Evolutionary conservation across 2,329 filamentous ascomycete species (phyloP).

Genomic region (Parastagonospora nodorum): DNA sequence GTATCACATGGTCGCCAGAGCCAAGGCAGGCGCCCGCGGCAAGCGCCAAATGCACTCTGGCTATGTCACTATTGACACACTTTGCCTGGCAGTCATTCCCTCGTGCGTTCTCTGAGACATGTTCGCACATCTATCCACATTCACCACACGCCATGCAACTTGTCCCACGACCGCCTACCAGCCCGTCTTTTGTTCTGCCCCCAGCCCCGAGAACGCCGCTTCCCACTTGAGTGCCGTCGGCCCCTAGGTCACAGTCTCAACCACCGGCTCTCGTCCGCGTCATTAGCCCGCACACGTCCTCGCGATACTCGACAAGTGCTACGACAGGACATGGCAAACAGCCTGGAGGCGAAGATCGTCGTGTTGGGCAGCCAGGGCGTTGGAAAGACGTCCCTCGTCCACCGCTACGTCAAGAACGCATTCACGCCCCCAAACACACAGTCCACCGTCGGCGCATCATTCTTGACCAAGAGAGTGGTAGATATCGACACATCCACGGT

Average conservation of each 20-base stretch:
- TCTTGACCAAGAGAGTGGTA: slow-evolving; percentile 68
- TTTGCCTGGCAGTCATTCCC: slow-evolving; percentile 9
- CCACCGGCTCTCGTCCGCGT: slow-evolving; percentile 3
- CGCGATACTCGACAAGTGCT: not conserved
- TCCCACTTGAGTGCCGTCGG: slow-evolving; percentile 12
- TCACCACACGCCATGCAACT: slow-evolving; percentile 38
- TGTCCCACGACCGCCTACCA: slow-evolving; percentile 25
- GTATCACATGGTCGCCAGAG: slow-evolving; percentile 35
- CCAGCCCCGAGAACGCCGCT: slow-evolving; percentile 12
- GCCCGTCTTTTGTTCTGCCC: slow-evolving; percentile 19
- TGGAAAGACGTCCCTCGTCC: slow-evolving; percentile 78
- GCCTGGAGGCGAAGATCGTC: slow-evolving; percentile 80
- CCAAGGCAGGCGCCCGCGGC: slow-evolving; percentile 30
- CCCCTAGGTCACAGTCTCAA: slow-evolving; percentile 3
- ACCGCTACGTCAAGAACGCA: slow-evolving; percentile 74
- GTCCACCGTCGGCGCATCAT: slow-evolving; percentile 57
- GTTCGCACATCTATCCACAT: slow-evolving; percentile 9
- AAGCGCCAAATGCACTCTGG: slow-evolving; percentile 30
- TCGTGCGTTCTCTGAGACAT: slow-evolving; percentile 3
- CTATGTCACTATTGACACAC: slow-evolving; percentile 28
- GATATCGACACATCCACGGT: slow-evolving; percentile 85
- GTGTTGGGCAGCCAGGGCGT: slow-evolving; percentile 80
- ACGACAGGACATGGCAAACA: slow-evolving; percentile 45
- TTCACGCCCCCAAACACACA: slow-evolving; percentile 64
- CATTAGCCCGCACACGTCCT: not conserved